Evolutionary conservation across 2,329 filamentous ascomycete species (phyloP).

Genomic region (Podosphaera aphanis): DNA sequence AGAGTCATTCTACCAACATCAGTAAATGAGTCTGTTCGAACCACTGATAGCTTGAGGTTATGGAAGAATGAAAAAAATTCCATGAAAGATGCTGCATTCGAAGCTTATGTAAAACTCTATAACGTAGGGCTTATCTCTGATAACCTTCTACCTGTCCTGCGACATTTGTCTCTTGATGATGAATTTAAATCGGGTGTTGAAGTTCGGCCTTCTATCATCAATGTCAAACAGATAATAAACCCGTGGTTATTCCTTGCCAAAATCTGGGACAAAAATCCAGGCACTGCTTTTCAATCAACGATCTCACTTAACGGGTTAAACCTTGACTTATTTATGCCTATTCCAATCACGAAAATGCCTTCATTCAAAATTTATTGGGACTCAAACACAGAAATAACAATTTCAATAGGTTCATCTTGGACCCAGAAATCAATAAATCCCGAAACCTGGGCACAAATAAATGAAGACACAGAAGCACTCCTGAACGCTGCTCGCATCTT

Average conservation of each 20-base stretch:
- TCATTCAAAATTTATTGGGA: constrained; percentile 14
- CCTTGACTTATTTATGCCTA: constrained; percentile 8
- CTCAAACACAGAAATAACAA: constrained; percentile 6
- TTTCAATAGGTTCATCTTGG: constrained; percentile 22
- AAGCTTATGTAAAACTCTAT: constrained; percentile 51
- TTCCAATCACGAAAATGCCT: constrained; percentile 6
- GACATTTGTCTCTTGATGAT: constrained; percentile 9
- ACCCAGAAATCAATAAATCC: constrained; percentile 25
- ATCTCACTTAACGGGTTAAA: constrained; percentile 16
- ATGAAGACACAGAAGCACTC: constrained; percentile 8
- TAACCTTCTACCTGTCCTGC: constrained; percentile 41
- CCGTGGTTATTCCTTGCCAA: constrained; percentile 18
- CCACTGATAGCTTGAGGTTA: constrained; percentile 22
- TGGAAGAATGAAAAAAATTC: constrained; percentile 44
- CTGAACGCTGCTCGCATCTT: constrained; percentile 10
- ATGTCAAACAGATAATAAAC: constrained; percentile 15
- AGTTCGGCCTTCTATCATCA: constrained; percentile 18
- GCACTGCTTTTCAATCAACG: constrained; percentile 30
- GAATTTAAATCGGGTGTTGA: constrained; percentile 20
- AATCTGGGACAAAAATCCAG: constrained; percentile 43
- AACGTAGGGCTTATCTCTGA: constrained; percentile 51
- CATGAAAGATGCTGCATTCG: constrained; percentile 51
- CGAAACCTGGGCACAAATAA: neutral
- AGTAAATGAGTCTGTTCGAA: constrained; percentile 37
- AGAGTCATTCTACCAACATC: constrained; percentile 48